Percentiles rank a stretch among this genome's conserved stretches.
Conservation (phyloP, 2,329 filamentous ascomycete genomes). For the Oidium heveae region DNA sequence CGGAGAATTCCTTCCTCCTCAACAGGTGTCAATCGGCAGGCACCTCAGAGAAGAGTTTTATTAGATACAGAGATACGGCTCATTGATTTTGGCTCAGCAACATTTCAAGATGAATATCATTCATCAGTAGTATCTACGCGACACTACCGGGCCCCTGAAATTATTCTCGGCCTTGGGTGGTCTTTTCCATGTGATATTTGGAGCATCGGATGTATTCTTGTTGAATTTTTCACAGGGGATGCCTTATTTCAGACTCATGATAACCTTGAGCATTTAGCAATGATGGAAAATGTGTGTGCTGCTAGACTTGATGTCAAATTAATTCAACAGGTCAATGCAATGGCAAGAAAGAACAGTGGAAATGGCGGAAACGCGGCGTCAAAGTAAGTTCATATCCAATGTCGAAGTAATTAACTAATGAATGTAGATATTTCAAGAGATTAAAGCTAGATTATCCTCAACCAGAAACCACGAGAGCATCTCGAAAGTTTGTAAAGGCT, state of each 20-base stretch:
- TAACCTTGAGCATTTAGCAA: slow-evolving; percentile 47
- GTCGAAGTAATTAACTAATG: slow-evolving; percentile 10
- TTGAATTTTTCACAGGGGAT: slow-evolving; percentile 48
- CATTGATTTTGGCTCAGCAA: slow-evolving; percentile 48
- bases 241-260: slow-evolving; percentile 49
- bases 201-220: slow-evolving; percentile 49
- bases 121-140: slow-evolving; percentile 46
- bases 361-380: slow-evolving; percentile 29
- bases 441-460: slow-evolving; percentile 39
- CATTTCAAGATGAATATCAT: slow-evolving; percentile 49
- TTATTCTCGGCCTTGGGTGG: slow-evolving; percentile 46
- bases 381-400: slow-evolving; percentile 24
- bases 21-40: slow-evolving; percentile 30
- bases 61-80: slow-evolving; percentile 44
- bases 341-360: slow-evolving; percentile 27
- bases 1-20: slow-evolving; percentile 44
- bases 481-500: slow-evolving; percentile 41
- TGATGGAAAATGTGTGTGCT: slow-evolving; percentile 47
- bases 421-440: slow-evolving; percentile 38
- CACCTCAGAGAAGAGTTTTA: slow-evolving; percentile 36
- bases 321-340: slow-evolving; percentile 29
- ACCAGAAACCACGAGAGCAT: slow-evolving; percentile 35
- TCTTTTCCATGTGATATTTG: slow-evolving; percentile 49
- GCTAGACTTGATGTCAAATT: slow-evolving; percentile 31
- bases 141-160: slow-evolving; percentile 45